A percentile compares a stretch with the other conserved stretches of the same genome.
Evolutionary conservation across 148 eudicot species (phyloP).

Genomic region (Arctostaphylos glauca): DNA sequence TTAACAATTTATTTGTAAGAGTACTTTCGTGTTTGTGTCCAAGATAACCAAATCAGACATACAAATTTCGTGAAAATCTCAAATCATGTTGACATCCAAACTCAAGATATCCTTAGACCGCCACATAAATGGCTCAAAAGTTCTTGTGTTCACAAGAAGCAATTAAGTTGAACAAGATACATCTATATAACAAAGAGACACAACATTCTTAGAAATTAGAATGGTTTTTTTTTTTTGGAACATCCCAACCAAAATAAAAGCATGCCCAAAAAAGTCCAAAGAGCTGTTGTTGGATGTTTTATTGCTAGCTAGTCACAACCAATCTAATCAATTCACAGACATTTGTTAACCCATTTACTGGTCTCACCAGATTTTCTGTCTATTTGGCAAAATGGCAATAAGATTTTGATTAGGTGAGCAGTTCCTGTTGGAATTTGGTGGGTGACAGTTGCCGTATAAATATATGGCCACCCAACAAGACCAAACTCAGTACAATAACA

Average conservation of each 20-base stretch:
- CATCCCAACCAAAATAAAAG: neutral
- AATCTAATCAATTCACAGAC: neutral
- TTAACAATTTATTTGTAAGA: too few species aligned
- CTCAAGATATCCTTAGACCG: too few species aligned
- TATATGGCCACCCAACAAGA: neutral
- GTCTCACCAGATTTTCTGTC: neutral
- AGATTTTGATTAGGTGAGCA: constrained; percentile 1
- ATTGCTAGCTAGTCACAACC: neutral
- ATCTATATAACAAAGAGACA: neutral
- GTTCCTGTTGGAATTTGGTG: neutral
- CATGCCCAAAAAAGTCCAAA: neutral
- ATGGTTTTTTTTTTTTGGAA: neutral
- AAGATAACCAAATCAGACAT: too few species aligned
- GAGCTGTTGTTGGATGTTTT: neutral
- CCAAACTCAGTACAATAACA: neutral
- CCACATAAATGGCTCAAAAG: too few species aligned
- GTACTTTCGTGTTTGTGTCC: too few species aligned
- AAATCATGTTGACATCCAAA: too few species aligned
- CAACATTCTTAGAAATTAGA: neutral
- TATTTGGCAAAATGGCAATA: neutral
- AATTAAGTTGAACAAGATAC: too few species aligned
- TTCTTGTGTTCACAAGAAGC: too few species aligned
- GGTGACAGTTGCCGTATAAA: neutral
- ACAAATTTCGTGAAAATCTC: too few species aligned
- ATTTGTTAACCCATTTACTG: neutral